Evolutionary conservation across 768 basidiomycete genomes (phyloP), one percentile per base, ranked within the genome.

Genomic region (Tricholoma terreum): DNA sequence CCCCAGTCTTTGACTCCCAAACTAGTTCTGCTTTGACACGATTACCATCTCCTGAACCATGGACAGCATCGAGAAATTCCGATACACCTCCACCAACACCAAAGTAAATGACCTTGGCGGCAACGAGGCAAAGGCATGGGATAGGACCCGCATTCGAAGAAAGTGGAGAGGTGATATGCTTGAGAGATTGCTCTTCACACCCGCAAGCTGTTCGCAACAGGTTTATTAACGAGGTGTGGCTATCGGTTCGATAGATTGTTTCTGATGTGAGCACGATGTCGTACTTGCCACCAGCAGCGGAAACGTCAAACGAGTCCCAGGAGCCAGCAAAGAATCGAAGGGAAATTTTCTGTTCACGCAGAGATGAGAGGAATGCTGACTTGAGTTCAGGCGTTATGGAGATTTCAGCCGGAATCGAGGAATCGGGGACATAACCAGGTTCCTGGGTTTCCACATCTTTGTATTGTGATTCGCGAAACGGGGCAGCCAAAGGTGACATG

Each of bases 31-130:
- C 82, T 27, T 59, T 69, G n/a, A 31, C 27, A 31, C n/a, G 17
- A 10, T n/a, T 31, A n/a, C 30, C 15, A 0, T 83, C 86, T 10
- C 67, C 70, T 15, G 67, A 62, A 27, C 66, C 70, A 58, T 80
- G 72, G 2, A 93, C 80, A 6, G 77, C 78, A 24, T 72, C 67
- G n/a, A 84, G 69, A 63, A 96, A 96, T 58, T 87, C 90, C 11
- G 80, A 71, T 24, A 95, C 74, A 6, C 94, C 92, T 0, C 96
- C 95, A 1, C 94, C 95, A 4, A 98, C 93, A 6, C 96, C 96
- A 69, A 98, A 98, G 69, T 98, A 98, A 17, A 98, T 71, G 12
- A 93, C 81, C 70, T 98, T 98, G 1, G 90, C 92, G 2, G 94
- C 94, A 2, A 97, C 88, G 8, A 97, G 81, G 62, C 88, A 92